Evolutionary conservation across 192 early-diverging fungal species (phyloP), one percentile per base, ranked within the genome.

Genomic region (Jimgerdemannia flammicorona): DNA sequence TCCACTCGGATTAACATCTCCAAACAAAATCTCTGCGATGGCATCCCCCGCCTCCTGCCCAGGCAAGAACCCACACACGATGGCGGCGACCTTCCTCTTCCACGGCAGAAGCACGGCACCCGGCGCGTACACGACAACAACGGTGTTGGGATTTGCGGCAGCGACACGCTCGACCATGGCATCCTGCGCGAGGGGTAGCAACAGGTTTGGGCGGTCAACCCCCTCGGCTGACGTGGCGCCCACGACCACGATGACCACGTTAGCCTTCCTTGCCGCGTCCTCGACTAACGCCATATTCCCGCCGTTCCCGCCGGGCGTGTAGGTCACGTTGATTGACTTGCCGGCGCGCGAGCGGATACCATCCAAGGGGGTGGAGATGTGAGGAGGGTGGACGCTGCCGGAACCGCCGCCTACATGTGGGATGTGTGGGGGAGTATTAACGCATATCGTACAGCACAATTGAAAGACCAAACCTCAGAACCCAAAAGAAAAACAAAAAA

Each of bases 11-110:
- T 84, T 85, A 70, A 80, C 78, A n/a, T 77, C 67, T 10, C 89
- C 89, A 41, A 85, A 87, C 29, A 90, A 77, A 17, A 85, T 75
- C 43, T 90, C 84, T 18, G 87, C 87, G 41, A 89, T 84, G 2
- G 89, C 83, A 10, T 76, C 69, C 66, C 86, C 89, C 42, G 76
- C 89, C 71, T 87, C 84, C 43, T 83, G 79, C 18, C 89, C 89
- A 0, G 86, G 86, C n/a, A 84, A 63, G 66, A 84, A 86, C 0
- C 84, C 73, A 68, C 77, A 75, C 8, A 90, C 69, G 4, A 89
- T 75, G 3, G 79, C 82, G 29, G 81, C 77, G 19, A 85, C 84
- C 0, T 74, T 54, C 4, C 66, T 19, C 8, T 76, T 0, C 73
- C 71, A 77, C 2, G 76, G 76, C 75, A 77, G 67, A 9, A 29